Base-by-base conservation (phyloP, 805 yeast genomes). In the Lachancea thermotolerans region DNA sequence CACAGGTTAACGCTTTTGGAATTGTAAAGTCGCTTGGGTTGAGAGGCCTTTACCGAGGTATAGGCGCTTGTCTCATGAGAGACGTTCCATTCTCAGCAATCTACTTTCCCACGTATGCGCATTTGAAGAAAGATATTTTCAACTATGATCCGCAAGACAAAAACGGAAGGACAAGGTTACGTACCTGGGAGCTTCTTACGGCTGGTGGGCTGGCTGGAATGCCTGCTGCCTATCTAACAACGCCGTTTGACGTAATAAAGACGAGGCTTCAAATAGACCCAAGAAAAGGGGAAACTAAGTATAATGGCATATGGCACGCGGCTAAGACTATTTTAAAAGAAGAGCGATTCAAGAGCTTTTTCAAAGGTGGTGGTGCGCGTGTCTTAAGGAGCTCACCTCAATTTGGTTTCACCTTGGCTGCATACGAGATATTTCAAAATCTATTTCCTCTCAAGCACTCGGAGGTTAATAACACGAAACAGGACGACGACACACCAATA, bases 11-110 rank as follows among this genome's bases (percentile, higher is more conserved):
- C 7, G 62, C 74, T n/a, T 58, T 82, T 15, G 77, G 78, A 57
- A 84, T 91, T 53, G 81, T 91, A 12, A 78, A 75, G 52, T 82
- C 81, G 54, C 73, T 91, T 49, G 98, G 98, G 37, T 54, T 91
- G 18, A 70, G 71, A 39, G 99, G 99, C 14, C 73, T 91, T 49
- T 91, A 91, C 67, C 88, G 81, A 67, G 99, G 99, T 57, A 91
- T 90, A 0, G 55, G 78, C 25, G 98, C 98, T 8, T 91, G 99
- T 69, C 65, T 93, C 56, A 69, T 88, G 63, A 81, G 99, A 67
- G 99, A 91, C 67, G 95, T 91, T 33, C 98, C 98, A 37, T 91
- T 91, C 67, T 83, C 95, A 33, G 96, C 98, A 33, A 91, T 91
- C 52, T 91, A 91, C 70, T 91, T 91, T 81, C 98, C 99, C 44